Percentiles rank a stretch among this genome's conserved stretches.
Conservation (phyloP, 2,329 filamentous ascomycete genomes). For the Clarireedia paspali region DNA sequence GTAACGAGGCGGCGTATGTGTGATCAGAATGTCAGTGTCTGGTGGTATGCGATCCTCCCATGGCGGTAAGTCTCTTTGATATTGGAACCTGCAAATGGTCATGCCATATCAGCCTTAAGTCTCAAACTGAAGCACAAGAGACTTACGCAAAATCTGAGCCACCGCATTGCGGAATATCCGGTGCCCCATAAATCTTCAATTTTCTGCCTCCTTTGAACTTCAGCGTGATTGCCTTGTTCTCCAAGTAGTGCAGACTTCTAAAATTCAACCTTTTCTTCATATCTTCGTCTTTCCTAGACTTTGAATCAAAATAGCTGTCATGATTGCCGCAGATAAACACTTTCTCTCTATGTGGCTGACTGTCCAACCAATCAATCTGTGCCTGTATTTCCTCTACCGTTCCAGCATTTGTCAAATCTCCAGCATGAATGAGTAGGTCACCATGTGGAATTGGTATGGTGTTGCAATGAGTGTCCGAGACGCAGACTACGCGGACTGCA, state of each 20-base stretch:
- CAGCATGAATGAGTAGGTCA: conserved; percentile 83
- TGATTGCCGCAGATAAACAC: conserved; percentile 83
- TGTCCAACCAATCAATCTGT: conserved; percentile 76
- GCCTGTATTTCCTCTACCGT: conserved; percentile 65
- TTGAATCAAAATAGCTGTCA: conserved; percentile 74
- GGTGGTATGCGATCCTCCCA: conserved; percentile 53
- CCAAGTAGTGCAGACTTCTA: conserved; percentile 65
- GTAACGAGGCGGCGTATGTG: conserved; percentile 55
- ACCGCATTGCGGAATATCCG: conserved; percentile 72
- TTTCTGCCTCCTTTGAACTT: conserved; percentile 51
- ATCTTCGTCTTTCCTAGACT: conserved; percentile 50
- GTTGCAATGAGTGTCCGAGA: conserved; percentile 80
- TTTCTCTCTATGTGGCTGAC: conserved; percentile 70
- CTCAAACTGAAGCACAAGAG: not conserved
- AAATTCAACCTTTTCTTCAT: conserved; percentile 52
- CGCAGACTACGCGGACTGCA: conserved; percentile 70
- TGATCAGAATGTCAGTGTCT: conserved; percentile 55
- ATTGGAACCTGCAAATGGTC: conserved; percentile 45
- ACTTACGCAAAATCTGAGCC: conserved; percentile 54
- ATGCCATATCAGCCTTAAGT: conserved; percentile 1
- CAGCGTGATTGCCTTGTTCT: conserved; percentile 59
- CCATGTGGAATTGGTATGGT: conserved; percentile 60
- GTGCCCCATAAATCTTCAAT: conserved; percentile 71
- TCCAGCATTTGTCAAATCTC: conserved; percentile 73
- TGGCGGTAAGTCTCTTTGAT: conserved; percentile 46